Evolutionary conservation across 164 flowering plant genomes (phyloP).

Genomic region (Vitis cinerea): DNA sequence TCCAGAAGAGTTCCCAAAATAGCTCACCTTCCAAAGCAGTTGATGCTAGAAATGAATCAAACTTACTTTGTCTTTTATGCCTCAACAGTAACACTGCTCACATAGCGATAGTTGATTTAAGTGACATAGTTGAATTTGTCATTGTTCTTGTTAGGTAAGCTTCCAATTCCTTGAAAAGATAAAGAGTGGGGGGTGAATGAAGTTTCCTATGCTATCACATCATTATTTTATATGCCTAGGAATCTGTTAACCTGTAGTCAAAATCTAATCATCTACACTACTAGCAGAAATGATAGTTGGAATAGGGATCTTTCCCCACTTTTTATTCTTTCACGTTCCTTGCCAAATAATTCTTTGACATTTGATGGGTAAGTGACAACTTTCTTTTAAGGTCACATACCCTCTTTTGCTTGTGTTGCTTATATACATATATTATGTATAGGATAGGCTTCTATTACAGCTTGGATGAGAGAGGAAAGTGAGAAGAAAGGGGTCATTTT

Average conservation of each 20-base stretch:
- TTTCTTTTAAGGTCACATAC: neutral
- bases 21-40: no score
- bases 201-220: neutral
- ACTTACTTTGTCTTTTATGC: neutral
- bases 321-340: conserved; percentile 8
- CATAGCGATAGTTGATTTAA: conserved; percentile 9
- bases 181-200: neutral
- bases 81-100: neutral
- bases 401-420: neutral
- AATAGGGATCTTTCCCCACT: neutral
- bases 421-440: neutral
- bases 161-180: neutral
- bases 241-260: neutral
- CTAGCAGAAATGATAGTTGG: neutral
- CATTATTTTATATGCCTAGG: neutral
- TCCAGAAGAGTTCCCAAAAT: no score
- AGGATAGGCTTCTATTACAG: no score
- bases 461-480: no score
- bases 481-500: no score
- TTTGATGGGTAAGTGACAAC: conserved; percentile 18
- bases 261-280: neutral
- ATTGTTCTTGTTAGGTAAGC: conserved; percentile 14
- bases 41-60: no score
- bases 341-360: conserved; percentile 20
- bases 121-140: conserved; percentile 4